A percentile compares a stretch with the other conserved stretches of the same genome.
phyloP scores from a whole-genome alignment of 2,329 filamentous ascomycete species.

The Fusarium torreyae region DNA sequence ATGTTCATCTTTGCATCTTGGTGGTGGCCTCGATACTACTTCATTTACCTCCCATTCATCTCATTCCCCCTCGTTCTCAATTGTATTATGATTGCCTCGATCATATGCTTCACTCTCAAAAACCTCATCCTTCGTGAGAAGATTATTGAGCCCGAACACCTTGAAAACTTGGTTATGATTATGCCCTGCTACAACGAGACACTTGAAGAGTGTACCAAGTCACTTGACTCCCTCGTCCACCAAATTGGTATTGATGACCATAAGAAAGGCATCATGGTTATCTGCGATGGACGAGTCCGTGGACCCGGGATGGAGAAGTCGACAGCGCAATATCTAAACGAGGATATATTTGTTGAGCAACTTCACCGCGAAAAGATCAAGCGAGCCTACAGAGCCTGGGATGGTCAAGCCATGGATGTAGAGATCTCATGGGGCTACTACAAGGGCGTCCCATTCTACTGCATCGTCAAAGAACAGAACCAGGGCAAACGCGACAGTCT shows the following conservation, averaged over 20 bases:
- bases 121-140: slow-evolving; percentile 35
- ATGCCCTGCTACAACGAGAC: slow-evolving; percentile 62
- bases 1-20: slow-evolving; percentile 48
- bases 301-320: slow-evolving; percentile 46
- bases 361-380: slow-evolving; percentile 50
- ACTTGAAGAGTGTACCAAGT: slow-evolving; percentile 54
- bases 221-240: slow-evolving; percentile 52
- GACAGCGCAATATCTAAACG: slow-evolving; percentile 54
- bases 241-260: slow-evolving; percentile 43
- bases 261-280: slow-evolving; percentile 44
- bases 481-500: slow-evolving; percentile 61
- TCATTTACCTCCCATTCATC: slow-evolving; percentile 47
- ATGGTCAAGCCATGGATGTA: slow-evolving; percentile 57
- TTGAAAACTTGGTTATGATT: slow-evolving; percentile 56
- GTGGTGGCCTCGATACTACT: slow-evolving; percentile 48
- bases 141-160: slow-evolving; percentile 38
- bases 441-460: slow-evolving; percentile 58
- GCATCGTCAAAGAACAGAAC: slow-evolving; percentile 61
- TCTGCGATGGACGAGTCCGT: slow-evolving; percentile 46
- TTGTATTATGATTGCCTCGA: slow-evolving; percentile 47
- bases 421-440: slow-evolving; percentile 57
- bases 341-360: slow-evolving; percentile 57
- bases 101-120: slow-evolving; percentile 36
- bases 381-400: slow-evolving; percentile 57
- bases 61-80: slow-evolving; percentile 47